A percentile compares a stretch with the other conserved stretches of the same genome.
Evolutionary conservation across 345 rosid genomes (phyloP).

Genomic region (sweet orange (Citrus sinensis)): DVS_A1.0 CM039161.1:5001501-5002000

Average conservation of each 20-base stretch:
- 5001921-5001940: background rate
- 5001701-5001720: background rate
- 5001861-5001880: background rate
- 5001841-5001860: background rate
- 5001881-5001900: background rate
- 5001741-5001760: background rate
- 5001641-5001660: conserved; percentile 99
- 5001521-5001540: background rate
- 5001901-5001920: background rate
- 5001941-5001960: background rate
- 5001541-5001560: background rate
- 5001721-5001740: background rate
- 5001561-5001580: conserved; percentile 55
- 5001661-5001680: conserved; percentile 15
- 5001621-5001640: conserved; percentile 74
- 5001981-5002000: background rate
- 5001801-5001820: background rate
- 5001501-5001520: background rate
- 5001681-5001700: background rate
- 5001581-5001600: conserved; percentile 60
- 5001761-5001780: background rate
- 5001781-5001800: background rate
- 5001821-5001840: background rate
- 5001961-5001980: background rate
- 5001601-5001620: conserved; percentile 81